These are phyloP conservation scores for Halenospora varia DNA, from an alignment of 495 filamentous ascomycete genomes.

Conservation along the genomic window DNA sequence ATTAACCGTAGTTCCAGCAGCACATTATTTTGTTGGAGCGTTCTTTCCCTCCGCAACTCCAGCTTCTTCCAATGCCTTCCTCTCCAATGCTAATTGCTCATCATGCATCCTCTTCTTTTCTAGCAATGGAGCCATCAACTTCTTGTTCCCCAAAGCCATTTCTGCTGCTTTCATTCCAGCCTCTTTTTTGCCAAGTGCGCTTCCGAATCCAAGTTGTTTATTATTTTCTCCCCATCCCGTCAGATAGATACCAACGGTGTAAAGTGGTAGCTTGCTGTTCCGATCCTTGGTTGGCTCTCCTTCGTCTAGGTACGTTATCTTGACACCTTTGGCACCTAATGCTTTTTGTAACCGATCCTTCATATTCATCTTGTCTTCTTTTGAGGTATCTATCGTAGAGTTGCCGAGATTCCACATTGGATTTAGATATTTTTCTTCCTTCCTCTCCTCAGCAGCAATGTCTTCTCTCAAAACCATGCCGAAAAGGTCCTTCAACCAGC, in stretches of 20 bases:
- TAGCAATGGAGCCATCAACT: slow-evolving; percentile 50
- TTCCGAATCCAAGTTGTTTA: slow-evolving; percentile 61
- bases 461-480: slow-evolving; percentile 37
- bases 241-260: slow-evolving; percentile 64
- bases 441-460: slow-evolving; percentile 33
- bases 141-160: slow-evolving; percentile 57
- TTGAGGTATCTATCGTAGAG: no score
- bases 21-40: no score
- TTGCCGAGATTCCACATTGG: slow-evolving; percentile 19
- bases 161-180: slow-evolving; percentile 69
- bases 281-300: slow-evolving; percentile 46
- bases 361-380: slow-evolving; percentile 24
- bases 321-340: slow-evolving; percentile 48
- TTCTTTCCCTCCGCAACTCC: background rate
- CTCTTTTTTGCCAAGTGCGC: slow-evolving; percentile 65
- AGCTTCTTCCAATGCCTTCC: slow-evolving; percentile 8
- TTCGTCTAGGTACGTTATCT: slow-evolving; percentile 62
- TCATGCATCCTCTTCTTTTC: slow-evolving; percentile 39
- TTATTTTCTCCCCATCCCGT: slow-evolving; percentile 69
- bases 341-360: slow-evolving; percentile 57
- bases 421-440: slow-evolving; percentile 20
- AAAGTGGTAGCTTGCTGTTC: slow-evolving; percentile 56
- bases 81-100: slow-evolving; percentile 27
- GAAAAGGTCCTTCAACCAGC: slow-evolving; percentile 74
- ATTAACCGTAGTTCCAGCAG: no score